phyloP scores from a whole-genome alignment of 169 alveolate genomes.

The Cryptosporidium tyzzeri region DNA sequence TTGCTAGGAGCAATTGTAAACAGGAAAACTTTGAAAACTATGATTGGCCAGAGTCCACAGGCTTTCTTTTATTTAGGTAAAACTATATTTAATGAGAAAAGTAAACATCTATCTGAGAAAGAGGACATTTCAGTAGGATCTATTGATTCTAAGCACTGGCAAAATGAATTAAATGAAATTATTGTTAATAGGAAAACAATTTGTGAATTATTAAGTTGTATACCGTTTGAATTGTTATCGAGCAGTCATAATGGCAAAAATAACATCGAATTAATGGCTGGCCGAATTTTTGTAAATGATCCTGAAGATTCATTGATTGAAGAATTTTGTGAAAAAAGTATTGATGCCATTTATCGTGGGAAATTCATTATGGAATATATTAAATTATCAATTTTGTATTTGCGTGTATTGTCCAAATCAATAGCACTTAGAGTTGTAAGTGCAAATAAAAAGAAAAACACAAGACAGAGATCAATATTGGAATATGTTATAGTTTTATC shows the following conservation, averaged over 20 bases:
- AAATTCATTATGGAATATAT: slow-evolving; percentile 50
- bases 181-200: slow-evolving; percentile 55
- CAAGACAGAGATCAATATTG: not conserved
- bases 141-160: slow-evolving; percentile 50
- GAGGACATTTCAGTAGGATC: not conserved
- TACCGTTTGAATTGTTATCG: slow-evolving; percentile 48
- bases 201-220: slow-evolving; percentile 65
- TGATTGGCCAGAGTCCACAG: slow-evolving; percentile 74
- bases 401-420: slow-evolving; percentile 27
- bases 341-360: not conserved
- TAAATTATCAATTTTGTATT: slow-evolving; percentile 30
- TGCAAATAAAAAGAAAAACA: not conserved
- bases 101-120: not conserved
- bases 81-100: slow-evolving; percentile 2
- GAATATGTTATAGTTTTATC: slow-evolving; percentile 37
- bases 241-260: not conserved
- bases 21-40: slow-evolving; percentile 62
- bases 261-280: not conserved
- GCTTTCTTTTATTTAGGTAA: slow-evolving; percentile 42
- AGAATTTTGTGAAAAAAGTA: not conserved
- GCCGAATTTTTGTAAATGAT: slow-evolving; percentile 7
- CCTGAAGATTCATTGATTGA: slow-evolving; percentile 1
- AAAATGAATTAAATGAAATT: slow-evolving; percentile 51
- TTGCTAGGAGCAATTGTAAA: slow-evolving; percentile 47
- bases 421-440: slow-evolving; percentile 56